Evolutionary conservation across 306 rosid species (phyloP).

Genomic region (Prunus armeniaca): DNA sequence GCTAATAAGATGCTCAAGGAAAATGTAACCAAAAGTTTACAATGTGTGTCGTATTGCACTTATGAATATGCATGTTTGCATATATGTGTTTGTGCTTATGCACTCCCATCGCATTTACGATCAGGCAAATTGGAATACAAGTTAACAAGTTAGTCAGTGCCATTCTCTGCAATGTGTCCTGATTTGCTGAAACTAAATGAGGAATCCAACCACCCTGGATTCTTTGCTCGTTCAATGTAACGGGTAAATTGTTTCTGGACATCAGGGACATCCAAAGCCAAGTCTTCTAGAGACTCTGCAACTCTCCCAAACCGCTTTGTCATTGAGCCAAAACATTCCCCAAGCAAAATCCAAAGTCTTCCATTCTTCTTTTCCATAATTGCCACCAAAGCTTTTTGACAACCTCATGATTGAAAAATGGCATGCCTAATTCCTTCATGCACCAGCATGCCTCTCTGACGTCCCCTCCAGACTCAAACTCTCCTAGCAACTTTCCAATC

Average conservation of each 20-base stretch:
- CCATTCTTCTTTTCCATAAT: slow-evolving; percentile 63
- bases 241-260: slow-evolving; percentile 44
- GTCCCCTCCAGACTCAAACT: slow-evolving; percentile 63
- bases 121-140: too few species aligned
- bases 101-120: not conserved
- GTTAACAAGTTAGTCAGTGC: slow-evolving; percentile 17
- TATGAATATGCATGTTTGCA: not conserved
- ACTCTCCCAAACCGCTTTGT: slow-evolving; percentile 58
- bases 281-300: slow-evolving; percentile 65
- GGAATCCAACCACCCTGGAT: slow-evolving; percentile 60
- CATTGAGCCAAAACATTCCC: slow-evolving; percentile 62
- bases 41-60: not conserved
- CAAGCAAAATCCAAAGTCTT: slow-evolving; percentile 58
- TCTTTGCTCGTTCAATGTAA: slow-evolving; percentile 51
- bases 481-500: slow-evolving; percentile 59
- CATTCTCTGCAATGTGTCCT: slow-evolving; percentile 37
- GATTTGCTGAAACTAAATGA: slow-evolving; percentile 38
- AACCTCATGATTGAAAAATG: slow-evolving; percentile 74
- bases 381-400: slow-evolving; percentile 53
- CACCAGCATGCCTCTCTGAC: slow-evolving; percentile 57
- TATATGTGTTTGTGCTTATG: not conserved
- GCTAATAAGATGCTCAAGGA: not conserved
- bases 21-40: not conserved
- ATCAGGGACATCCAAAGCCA: slow-evolving; percentile 76
- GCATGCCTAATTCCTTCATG: slow-evolving; percentile 71